Conservation (phyloP, 2,329 filamentous ascomycete species). For the Colletotrichum gloeosporioides region DNA sequence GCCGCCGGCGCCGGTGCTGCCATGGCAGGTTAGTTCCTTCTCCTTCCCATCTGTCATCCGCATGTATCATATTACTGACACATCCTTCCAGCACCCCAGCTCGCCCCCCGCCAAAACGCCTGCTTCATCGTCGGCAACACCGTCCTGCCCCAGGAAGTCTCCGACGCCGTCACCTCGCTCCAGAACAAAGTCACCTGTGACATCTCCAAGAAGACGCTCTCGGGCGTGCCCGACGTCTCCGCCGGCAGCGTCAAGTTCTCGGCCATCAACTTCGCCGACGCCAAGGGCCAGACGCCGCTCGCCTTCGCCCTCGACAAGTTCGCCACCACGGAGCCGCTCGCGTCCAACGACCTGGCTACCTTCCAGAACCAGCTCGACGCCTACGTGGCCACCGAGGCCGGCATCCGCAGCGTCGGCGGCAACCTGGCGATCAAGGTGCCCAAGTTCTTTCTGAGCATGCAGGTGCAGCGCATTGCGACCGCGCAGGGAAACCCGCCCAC, state of each 20-base stretch:
- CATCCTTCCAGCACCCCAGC: background rate
- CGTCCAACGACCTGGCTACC: conserved; percentile 50
- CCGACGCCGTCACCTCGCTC: conserved; percentile 46
- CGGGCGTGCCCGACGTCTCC: conserved; percentile 61
- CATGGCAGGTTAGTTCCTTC: conserved; percentile 1
- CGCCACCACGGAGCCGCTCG: conserved; percentile 54
- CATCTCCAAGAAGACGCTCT: conserved; percentile 50
- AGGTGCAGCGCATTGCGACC: conserved; percentile 63
- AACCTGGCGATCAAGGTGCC: conserved; percentile 63
- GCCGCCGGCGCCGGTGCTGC: conserved; percentile 16
- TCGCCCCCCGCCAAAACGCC: conserved; percentile 37
- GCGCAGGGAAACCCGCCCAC: conserved; percentile 61
- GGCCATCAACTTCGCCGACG: conserved; percentile 59
- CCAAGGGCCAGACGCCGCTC: conserved; percentile 48
- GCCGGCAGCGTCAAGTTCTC: conserved; percentile 57
- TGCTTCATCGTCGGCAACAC: conserved; percentile 61
- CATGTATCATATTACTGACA: background rate
- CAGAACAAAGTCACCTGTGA: conserved; percentile 55
- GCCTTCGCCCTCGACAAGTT: conserved; percentile 60
- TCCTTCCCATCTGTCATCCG: background rate
- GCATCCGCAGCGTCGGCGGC: conserved; percentile 58
- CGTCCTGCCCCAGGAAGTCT: conserved; percentile 55
- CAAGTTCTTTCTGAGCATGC: conserved; percentile 67
- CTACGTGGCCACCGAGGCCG: conserved; percentile 65
- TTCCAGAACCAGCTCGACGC: conserved; percentile 61